phyloP scores from a whole-genome alignment of 352 stramenopile species.

The Aphanomyces stellatus region DNA sequence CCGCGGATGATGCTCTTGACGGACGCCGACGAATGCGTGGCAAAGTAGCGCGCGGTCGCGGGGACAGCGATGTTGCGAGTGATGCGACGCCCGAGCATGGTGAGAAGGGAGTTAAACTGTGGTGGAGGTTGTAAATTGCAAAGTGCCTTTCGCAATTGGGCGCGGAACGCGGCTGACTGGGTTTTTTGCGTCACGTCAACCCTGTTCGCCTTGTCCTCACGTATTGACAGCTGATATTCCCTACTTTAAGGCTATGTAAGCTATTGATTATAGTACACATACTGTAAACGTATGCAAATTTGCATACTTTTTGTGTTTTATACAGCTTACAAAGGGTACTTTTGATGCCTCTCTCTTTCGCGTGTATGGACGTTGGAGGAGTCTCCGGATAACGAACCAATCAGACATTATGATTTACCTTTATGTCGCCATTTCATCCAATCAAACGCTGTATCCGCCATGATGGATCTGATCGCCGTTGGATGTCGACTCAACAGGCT shows the following conservation, averaged over 20 bases:
- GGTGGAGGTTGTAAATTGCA: no score
- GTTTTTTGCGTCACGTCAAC: no score
- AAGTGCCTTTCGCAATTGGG: neutral
- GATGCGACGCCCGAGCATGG: neutral
- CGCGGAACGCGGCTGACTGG: neutral
- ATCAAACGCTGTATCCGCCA: neutral
- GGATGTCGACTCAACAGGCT: neutral
- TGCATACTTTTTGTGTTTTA: no score
- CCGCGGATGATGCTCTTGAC: neutral
- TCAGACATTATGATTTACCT: neutral
- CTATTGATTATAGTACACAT: no score
- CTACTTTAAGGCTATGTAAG: no score
- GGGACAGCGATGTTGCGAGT: neutral
- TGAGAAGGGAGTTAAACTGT: no score
- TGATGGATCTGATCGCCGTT: neutral
- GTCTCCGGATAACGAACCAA: conserved; percentile 9
- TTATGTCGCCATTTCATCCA: neutral
- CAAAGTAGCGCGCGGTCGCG: neutral
- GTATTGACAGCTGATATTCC: no score
- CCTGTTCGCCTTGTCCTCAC: no score
- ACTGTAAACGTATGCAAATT: no score
- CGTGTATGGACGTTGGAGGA: no score
- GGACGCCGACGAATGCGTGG: neutral
- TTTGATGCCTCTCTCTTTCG: no score
- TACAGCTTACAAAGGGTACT: neutral